Evolutionary conservation across 2,329 filamentous ascomycete species (phyloP), one percentile per base, ranked within the genome.

Genomic region (Nothophaeocryptopus gaeumannii): DNA sequence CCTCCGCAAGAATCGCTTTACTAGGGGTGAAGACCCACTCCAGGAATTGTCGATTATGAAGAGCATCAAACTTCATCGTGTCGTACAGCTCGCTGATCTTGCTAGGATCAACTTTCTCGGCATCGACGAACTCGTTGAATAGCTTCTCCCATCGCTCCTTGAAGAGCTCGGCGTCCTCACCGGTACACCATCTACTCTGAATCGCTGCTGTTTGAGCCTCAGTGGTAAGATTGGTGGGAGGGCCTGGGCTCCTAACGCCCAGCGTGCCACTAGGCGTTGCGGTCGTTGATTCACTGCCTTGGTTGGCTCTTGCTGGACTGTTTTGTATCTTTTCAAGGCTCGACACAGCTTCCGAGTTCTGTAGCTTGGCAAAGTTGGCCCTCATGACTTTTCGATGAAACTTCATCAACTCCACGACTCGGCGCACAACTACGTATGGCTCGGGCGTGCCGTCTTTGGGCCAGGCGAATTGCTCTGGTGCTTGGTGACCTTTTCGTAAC

Each of bases 21-120:
- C 88, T 85, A 1, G 93, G 93, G 12, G 90, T 95, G 62, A 99
- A 99, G 0, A 96, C 86, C 89, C 93, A 97, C 69, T 99, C 93
- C 3, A 99, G 75, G 64, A 99, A 99, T 55, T 90, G 89, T 2
- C 93, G 84, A 66, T 99, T 99, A 71, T 99, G 95, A 11, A 99
- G 78, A 1, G 93, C 93, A 68, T 99, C 93, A 58, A 97, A 99
- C 70, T 99, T 99, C 93, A 99, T 97, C 14, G 92, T 97, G 69
- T 99, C 93, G 69, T 99, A 99, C 2, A 99, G 80, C 73, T 99
- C 93, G 5, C 90, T 96, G 55, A 99, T 92, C 74, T 99, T 99
- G 77, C 91, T 96, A 13, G 95, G 95, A 69, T 99, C 93, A 13
- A 97, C 90, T 74, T 99, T 99, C 64, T 99, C 93, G 1, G 88